Percentiles rank a stretch among this genome's conserved stretches.
Evolutionary conservation across 805 yeast species (phyloP).

Genomic region (Pichia scutulata): DNA sequence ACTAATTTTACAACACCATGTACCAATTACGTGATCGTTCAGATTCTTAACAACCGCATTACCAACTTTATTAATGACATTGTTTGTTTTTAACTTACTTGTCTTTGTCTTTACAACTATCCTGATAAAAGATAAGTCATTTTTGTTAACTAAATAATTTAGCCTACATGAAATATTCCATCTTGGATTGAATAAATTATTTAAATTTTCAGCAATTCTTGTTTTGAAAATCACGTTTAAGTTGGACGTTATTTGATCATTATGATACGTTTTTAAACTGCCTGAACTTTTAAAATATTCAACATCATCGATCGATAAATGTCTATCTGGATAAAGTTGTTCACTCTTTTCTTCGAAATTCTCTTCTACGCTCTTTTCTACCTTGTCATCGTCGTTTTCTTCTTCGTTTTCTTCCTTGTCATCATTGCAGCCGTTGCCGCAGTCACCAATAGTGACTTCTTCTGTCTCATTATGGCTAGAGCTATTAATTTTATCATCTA

Average conservation of each 20-base stretch:
- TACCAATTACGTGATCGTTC: constrained; percentile 36
- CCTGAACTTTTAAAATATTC: background rate
- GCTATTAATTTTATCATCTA: background rate
- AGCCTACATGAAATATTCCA: constrained; percentile 62
- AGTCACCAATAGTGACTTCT: too few relatives aligned
- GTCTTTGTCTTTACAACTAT: constrained; percentile 35
- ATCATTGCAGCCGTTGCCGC: background rate
- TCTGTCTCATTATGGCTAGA: background rate
- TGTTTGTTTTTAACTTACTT: constrained; percentile 14
- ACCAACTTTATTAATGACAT: constrained; percentile 8
- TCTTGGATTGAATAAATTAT: constrained; percentile 81
- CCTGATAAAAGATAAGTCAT: constrained; percentile 49
- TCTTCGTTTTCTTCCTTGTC: background rate
- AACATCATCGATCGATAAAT: background rate
- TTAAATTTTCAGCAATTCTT: constrained; percentile 29
- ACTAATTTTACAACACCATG: constrained; percentile 52
- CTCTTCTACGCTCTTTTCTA: background rate
- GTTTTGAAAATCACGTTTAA: constrained; percentile 25
- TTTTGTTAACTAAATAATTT: constrained; percentile 27
- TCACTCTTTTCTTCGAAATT: too few relatives aligned
- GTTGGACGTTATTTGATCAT: constrained; percentile 1
- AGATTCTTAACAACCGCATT: constrained; percentile 1
- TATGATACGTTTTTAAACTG: constrained; percentile 4
- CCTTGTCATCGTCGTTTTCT: background rate
- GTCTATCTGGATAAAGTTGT: too few relatives aligned